A percentile compares a stretch with the other conserved stretches of the same genome.
Evolutionary conservation across 1,284 basidiomycete genomes (phyloP).

Genomic region (Somion occarium): DNA sequence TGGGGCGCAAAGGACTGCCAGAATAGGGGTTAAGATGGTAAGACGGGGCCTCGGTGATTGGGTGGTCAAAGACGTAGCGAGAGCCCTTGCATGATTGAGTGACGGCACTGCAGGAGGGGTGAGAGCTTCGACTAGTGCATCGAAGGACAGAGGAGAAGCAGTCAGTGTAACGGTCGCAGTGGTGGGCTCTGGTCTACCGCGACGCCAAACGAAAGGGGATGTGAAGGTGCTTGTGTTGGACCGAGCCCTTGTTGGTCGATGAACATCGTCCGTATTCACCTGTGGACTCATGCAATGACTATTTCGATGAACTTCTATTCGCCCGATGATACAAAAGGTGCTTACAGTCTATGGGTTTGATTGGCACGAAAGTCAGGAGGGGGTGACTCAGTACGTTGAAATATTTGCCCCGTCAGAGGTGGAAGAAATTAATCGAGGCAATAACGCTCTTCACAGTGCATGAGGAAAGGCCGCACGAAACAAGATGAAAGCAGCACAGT

Average conservation of each 20-base stretch:
- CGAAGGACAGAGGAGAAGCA: conserved; percentile 24
- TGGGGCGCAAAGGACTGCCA: conserved; percentile 50
- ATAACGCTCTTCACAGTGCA: no score
- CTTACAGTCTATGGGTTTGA: no score
- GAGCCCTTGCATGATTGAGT: conserved; percentile 24
- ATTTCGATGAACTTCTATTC: no score
- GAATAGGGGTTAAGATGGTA: conserved; percentile 44
- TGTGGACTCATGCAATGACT: background rate
- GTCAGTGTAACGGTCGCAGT: conserved; percentile 21
- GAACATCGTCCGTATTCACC: conserved; percentile 25
- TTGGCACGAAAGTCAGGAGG: no score
- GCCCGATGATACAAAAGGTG: no score
- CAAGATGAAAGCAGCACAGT: no score
- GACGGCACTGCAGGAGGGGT: conserved; percentile 33
- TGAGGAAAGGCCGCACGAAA: no score
- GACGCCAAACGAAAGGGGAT: conserved; percentile 41
- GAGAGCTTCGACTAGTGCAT: conserved; percentile 28
- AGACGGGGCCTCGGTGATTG: conserved; percentile 23
- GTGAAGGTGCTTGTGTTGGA: conserved; percentile 41
- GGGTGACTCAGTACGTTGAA: no score
- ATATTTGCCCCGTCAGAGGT: no score
- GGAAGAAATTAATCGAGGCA: no score
- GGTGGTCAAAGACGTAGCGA: conserved; percentile 22
- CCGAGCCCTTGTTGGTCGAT: conserved; percentile 31
- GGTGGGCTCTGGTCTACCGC: conserved; percentile 33